A percentile compares a stretch with the other conserved stretches of the same genome.
Conservation (phyloP, 1,284 basidiomycete genomes). For the Marasmius sp. region DNA sequence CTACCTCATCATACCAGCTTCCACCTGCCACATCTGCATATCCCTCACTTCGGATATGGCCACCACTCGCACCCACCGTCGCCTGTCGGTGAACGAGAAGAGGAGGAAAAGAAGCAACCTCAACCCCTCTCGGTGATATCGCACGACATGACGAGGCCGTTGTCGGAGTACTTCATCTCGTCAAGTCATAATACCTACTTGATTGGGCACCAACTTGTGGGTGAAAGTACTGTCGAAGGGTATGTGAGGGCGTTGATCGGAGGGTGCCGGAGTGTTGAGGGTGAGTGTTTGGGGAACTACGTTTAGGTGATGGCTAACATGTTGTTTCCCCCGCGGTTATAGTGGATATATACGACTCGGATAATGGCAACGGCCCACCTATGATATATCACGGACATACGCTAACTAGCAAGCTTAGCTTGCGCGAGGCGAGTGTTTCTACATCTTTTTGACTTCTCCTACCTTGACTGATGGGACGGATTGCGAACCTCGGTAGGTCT, state of each 20-base stretch:
- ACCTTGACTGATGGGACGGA: not conserved
- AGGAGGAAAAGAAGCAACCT: slow-evolving; percentile 49
- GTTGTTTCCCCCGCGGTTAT: slow-evolving; percentile 3
- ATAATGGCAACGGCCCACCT: slow-evolving; percentile 55
- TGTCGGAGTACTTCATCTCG: slow-evolving; percentile 90
- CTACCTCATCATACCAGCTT: not conserved
- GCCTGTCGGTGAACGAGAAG: slow-evolving; percentile 28
- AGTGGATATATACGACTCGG: slow-evolving; percentile 96
- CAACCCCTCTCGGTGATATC: slow-evolving; percentile 57
- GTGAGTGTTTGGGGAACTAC: slow-evolving; percentile 49
- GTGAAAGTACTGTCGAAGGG: slow-evolving; percentile 92
- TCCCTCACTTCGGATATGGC: not conserved
- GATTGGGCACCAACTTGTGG: slow-evolving; percentile 91
- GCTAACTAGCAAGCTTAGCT: slow-evolving; percentile 82
- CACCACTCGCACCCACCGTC: not conserved
- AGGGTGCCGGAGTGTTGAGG: slow-evolving; percentile 89
- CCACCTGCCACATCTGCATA: not conserved
- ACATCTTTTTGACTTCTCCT: not conserved
- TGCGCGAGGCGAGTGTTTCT: slow-evolving; percentile 52
- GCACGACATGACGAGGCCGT: slow-evolving; percentile 78
- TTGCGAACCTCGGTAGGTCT: slow-evolving; percentile 42
- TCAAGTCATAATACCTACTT: slow-evolving; percentile 98
- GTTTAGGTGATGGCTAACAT: not conserved
- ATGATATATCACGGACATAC: slow-evolving; percentile 92
- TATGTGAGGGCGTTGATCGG: slow-evolving; percentile 92